Evolutionary conservation across 2,329 filamentous ascomycete species (phyloP).

Genomic region (Berkeleyomyces basicola): DNA sequence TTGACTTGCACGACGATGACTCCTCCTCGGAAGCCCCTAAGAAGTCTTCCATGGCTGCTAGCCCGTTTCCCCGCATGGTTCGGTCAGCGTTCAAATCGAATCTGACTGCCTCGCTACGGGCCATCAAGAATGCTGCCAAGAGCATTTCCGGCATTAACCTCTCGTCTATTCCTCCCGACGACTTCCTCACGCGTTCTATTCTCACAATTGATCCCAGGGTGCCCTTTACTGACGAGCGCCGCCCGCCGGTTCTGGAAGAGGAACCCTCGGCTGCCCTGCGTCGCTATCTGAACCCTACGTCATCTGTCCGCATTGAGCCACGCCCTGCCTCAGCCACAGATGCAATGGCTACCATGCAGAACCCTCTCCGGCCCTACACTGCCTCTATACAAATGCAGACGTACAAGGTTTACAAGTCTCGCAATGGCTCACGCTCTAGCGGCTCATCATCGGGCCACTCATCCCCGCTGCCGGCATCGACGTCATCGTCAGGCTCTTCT

Average conservation of each 20-base stretch:
- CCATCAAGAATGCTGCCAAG: conserved; percentile 45
- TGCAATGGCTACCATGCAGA: conserved; percentile 16
- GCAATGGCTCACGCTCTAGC: conserved; percentile 20
- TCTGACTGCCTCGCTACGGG: conserved; percentile 47
- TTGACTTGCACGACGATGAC: conserved; percentile 15
- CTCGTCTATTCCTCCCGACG: conserved; percentile 46
- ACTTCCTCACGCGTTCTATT: conserved; percentile 50
- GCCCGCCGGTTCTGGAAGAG: conserved; percentile 44
- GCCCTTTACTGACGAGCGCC: conserved; percentile 50
- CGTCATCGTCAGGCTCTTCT: conserved; percentile 15
- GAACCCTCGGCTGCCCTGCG: conserved; percentile 49
- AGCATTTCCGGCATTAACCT: conserved; percentile 47
- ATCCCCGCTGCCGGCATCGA: conserved; percentile 19
- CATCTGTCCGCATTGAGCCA: conserved; percentile 6
- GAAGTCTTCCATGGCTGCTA: neutral
- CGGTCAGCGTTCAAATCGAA: conserved; percentile 47
- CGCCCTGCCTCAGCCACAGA: conserved; percentile 18
- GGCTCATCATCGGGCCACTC: conserved; percentile 20
- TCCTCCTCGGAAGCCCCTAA: neutral
- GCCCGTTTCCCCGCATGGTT: conserved; percentile 8
- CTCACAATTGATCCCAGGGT: conserved; percentile 49
- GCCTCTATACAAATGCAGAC: conserved; percentile 59
- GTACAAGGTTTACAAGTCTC: conserved; percentile 42
- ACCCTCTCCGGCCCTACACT: conserved; percentile 30
- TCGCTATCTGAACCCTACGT: conserved; percentile 49